phyloP scores from a whole-genome alignment of 2,329 filamentous ascomycete genomes.

The Apiospora phragmitis region DNA sequence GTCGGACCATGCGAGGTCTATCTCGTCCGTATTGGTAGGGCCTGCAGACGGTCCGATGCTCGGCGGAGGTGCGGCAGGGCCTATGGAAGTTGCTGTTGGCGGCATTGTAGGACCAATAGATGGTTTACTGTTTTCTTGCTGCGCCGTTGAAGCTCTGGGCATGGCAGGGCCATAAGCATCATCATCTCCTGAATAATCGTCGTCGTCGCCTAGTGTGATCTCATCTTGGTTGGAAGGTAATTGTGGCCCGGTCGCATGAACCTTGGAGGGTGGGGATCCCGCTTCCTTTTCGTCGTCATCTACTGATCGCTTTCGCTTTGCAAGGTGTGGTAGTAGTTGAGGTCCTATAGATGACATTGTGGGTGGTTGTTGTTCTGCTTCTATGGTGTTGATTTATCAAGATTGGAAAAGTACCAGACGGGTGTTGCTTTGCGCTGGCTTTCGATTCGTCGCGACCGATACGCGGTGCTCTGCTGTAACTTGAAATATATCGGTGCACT shows the following conservation, averaged over 20 bases:
- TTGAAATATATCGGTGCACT: constrained; percentile 7
- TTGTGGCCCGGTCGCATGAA: constrained; percentile 37
- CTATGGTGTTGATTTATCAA: not conserved
- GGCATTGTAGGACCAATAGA: constrained; percentile 28
- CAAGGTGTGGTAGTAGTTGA: constrained; percentile 65
- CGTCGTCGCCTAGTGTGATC: constrained; percentile 41
- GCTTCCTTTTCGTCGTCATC: constrained; percentile 38
- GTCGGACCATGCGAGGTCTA: constrained; percentile 41
- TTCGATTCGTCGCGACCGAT: not conserved
- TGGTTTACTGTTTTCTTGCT: constrained; percentile 16
- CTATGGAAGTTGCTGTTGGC: constrained; percentile 8
- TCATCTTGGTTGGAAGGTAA: constrained; percentile 50
- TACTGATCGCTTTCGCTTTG: constrained; percentile 61
- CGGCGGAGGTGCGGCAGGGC: constrained; percentile 9
- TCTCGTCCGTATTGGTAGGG: constrained; percentile 51
- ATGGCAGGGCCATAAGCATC: constrained; percentile 32
- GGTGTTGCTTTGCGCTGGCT: constrained; percentile 1
- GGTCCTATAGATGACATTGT: constrained; percentile 71
- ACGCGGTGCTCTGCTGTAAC: not conserved
- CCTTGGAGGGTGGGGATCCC: constrained; percentile 47
- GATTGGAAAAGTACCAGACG: not conserved
- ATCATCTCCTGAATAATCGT: constrained; percentile 43
- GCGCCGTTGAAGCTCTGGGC: not conserved
- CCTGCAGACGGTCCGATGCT: constrained; percentile 13
- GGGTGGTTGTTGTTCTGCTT: not conserved